Base-by-base conservation (phyloP, 371 early-diverging fungal species). In the Circinella minor region DNA sequence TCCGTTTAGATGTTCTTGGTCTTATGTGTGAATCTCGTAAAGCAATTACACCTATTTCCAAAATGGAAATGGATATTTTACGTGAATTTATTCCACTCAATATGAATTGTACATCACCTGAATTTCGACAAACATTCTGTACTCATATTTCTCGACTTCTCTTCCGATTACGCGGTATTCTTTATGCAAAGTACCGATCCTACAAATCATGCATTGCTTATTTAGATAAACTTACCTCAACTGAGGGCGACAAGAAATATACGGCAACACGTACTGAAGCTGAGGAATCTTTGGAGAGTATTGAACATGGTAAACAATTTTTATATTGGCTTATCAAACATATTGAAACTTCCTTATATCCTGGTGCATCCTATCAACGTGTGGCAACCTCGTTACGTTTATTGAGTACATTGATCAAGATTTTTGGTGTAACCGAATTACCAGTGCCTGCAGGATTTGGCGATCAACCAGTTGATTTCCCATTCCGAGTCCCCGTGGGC, bases 1-100 rank as follows among this genome's bases (percentile, higher is more conserved):
- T 95, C n/a, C 90, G 96, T 9, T 81, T 90, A 36, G 95, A 96
- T 67, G 90, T 91, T 0, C 79, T 95, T 55, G 94, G 93, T 5
- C 79, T 96, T 4, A 74, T 95, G 11, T 93, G 95, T 70, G 94
- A 94, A 66, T 87, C 93, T 0, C 82, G 88, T 47, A 89, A 91
- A 46, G 83, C 88, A 4, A 88, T 90, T 0, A 83, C 89, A 9
- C 84, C 83, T n/a, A 80, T 91, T 6, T 86, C 86, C 8, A 66
- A 69, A 11, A 74, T 78, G 18, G 93, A 94, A 69, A 67, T 86
- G 37, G 80, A 83, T 1, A 77, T 92, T 69, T 55, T 93, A 9
- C 81, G 81, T 55, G 71, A 81, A 36, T 88, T 92, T 55, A 75
- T 94, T 11, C 86, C 88, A 0, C 84, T 90, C 34, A 91, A 92